Evolutionary conservation across 1,139 yeast species (phyloP).

Genomic region (Nadsonia starkeyi-henricii): DNA sequence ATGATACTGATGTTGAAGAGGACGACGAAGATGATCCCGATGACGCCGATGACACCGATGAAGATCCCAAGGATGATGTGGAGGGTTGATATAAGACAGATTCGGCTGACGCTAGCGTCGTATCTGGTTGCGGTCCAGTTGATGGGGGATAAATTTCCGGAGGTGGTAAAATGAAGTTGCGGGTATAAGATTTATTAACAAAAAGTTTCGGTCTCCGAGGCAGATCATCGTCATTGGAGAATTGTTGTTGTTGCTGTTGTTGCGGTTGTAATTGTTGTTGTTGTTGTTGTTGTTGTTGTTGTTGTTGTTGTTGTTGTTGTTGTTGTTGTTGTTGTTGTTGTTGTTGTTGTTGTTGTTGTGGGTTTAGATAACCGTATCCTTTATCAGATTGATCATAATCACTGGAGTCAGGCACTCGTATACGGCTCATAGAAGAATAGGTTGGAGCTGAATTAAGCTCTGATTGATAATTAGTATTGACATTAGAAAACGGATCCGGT

Average conservation of each 20-base stretch:
- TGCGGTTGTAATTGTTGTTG: slow-evolving; percentile 7
- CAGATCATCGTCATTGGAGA: neutral
- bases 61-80: too few species aligned
- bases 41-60: slow-evolving; percentile 1
- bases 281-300: slow-evolving; percentile 1
- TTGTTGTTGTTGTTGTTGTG: slow-evolving; percentile 5
- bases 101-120: slow-evolving; percentile 8
- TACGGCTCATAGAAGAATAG: too few species aligned
- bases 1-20: slow-evolving; percentile 1
- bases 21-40: slow-evolving; percentile 7
- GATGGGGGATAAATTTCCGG: slow-evolving; percentile 18
- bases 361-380: too few species aligned
- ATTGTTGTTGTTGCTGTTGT: too few species aligned
- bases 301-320: slow-evolving; percentile 7
- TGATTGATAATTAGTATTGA: too few species aligned
- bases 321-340: slow-evolving; percentile 5
- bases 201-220: slow-evolving; percentile 16
- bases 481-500: neutral
- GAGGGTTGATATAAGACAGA: too few species aligned
- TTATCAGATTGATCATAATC: too few species aligned
- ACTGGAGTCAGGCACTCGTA: too few species aligned
- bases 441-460: too few species aligned
- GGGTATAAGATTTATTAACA: slow-evolving; percentile 18
- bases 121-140: neutral
- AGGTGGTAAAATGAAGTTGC: slow-evolving; percentile 17